Evolutionary conservation across 225 moss, liverwort and hornwort species (phyloP), one percentile per base, ranked within the genome.

Genomic region (Thuidium tamariscinum): DNA sequence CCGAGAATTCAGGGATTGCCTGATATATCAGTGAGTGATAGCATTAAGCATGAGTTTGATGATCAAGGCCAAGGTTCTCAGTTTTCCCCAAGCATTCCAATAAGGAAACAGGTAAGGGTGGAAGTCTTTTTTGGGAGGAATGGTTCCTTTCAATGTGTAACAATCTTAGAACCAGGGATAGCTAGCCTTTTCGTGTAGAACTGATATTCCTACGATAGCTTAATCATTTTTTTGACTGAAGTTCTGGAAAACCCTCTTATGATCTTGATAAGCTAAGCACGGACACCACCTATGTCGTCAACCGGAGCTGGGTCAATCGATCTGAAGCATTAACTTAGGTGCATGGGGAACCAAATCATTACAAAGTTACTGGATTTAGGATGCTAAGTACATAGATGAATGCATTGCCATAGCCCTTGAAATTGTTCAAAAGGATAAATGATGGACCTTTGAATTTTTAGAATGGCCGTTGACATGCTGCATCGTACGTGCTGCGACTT

Each of bases 31-130:
- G 82, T 81, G 82, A 89, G 83, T 64, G 87, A 88, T 15, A 84
- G 57, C 79, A 70, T 87, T 55, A 90, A 86, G 73, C 87, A 77
- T 57, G 91, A 87, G 90, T 57, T 89, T 27, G 88, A 80, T 77
- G 87, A 88, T 88, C 84, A 89, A 66, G 82, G 86, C 83, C 90
- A 90, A 88, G 83, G 85, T 75, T 87, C 74, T 39, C 89, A 83
- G 83, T 86, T 91, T 80, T 90, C 90, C 48, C 90, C 90, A 67
- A 88, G 84, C 86, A 87, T 72, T 68, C 90, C 72, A 56, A 84
- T 81, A 80, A 85, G 83, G 69, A 91, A 88, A 84, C 90, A 88
- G 85, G 89, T 88, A 62, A 84, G 84, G 32, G 77, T 80, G 23
- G 73, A 84, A 87, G 30, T 52, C 56, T 71, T 16, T 77, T 56